Evolutionary conservation across 768 basidiomycete species (phyloP), one percentile per base, ranked within the genome.

Genomic region (Leccinum uliginosum): DNA sequence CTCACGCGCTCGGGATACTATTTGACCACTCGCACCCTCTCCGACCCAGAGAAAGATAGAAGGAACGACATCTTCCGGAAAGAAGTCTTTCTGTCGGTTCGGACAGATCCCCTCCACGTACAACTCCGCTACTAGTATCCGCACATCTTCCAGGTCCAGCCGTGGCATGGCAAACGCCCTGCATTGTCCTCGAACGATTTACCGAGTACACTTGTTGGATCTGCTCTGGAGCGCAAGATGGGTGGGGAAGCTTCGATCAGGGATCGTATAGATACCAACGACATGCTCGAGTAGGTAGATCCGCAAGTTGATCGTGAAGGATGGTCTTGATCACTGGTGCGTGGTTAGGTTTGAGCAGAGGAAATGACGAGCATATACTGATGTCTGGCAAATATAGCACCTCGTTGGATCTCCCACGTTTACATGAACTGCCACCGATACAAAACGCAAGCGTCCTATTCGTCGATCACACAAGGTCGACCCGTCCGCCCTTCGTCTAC

Each of bases 311-410:
- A 89, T 91, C 88, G 51, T 62, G 17, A 86, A 85, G 65, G 83
- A 89, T 53, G 77, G 75, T 50, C 72, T 91, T 54, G 86, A 90
- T 66, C 89, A 84, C 64, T 91, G 90, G 89, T 91, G 65, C 71
- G 86, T 79, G 24, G 40, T 51, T 59, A 35, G 29, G n/a, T 38
- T 26, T 48, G 38, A 56, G n/a, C n/a, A n/a, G n/a, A n/a, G n/a
- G n/a, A n/a, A n/a, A n/a, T n/a, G n/a, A n/a, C n/a, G n/a, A n/a
- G n/a, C n/a, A n/a, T n/a, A n/a, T n/a, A n/a, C n/a, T n/a, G n/a
- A n/a, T n/a, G n/a, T n/a, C n/a, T n/a, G n/a, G n/a, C n/a, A n/a
- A n/a, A n/a, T n/a, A n/a, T n/a, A n/a, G n/a, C n/a, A n/a, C n/a
- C n/a, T n/a, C n/a, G n/a, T n/a, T n/a, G n/a, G n/a, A n/a, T n/a